Base-by-base conservation (phyloP, 176 grass and related monocot species). In the Musa acuminata region DNA sequence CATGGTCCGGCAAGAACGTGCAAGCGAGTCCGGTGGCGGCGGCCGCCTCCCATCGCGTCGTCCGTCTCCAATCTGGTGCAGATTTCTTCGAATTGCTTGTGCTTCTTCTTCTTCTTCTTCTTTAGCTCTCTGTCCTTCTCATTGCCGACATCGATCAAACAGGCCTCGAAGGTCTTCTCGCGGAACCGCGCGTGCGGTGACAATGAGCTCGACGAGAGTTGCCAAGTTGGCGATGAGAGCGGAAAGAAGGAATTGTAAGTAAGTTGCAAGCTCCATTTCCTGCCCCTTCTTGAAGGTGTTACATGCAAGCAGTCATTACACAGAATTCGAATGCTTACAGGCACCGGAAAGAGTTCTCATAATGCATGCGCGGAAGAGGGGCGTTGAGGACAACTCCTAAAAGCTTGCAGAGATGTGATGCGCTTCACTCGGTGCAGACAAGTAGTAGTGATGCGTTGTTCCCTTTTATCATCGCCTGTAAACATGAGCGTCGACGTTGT, bases 131-230 rank as follows among this genome's bases (percentile, higher is more conserved):
- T 8, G 49, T 70, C 8, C 17, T 13, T 70, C 24, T 50, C 24
- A 27, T 16, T 57, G 19, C 52, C 27, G 29, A 25, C 16, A 57
- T 19, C 14, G 55, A 57, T 74, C 51, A 3, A 29, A 29, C 52
- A 57, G 72, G 52, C 72, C 8, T 74, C 72, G 12, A 74, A 74
- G 53, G 72, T 74, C n/a, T 74, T 74, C 25, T 52, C 48, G n/a
- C 71, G 71, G 1, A 74, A 55, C 23, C 20, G 22, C 43, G 20
- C 3, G 13, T 52, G 2, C 6, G 35, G n/a, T 24, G 49, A 72
- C 14, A 8, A 2, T 35, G 65, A 67, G 24, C 24, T 17, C 22
- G 27, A 17, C 57, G 12, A 17, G 16, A 35, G 25, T 16, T 29
- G 9, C 2, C 25, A 14, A 43, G 0, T 4, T 48, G 13, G 9